A percentile compares a stretch with the other conserved stretches of the same genome.
Conservation (phyloP, 129 eudicot genomes). For the Ambrosia trifida region DNA sequence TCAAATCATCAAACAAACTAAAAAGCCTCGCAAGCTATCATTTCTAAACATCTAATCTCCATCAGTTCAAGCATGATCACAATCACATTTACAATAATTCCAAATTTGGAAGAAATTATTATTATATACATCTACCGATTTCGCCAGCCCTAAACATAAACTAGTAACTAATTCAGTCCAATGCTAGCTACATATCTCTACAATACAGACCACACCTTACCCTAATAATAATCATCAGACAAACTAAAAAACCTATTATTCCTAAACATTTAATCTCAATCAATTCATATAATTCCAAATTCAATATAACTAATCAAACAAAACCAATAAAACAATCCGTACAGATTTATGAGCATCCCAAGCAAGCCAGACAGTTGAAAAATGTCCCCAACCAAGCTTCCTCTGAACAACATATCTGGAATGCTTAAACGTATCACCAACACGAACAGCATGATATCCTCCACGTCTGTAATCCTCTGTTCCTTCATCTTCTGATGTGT, state of each 20-base stretch:
- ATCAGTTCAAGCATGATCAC: no score
- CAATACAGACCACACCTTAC: background rate
- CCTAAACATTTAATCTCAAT: no score
- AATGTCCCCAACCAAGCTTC: conserved; percentile 98
- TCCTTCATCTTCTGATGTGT: conserved; percentile 84
- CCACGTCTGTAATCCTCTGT: conserved; percentile 83
- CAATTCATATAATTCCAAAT: no score
- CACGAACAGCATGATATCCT: conserved; percentile 74
- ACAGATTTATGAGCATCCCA: conserved; percentile 82
- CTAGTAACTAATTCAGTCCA: background rate
- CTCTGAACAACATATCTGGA: conserved; percentile 76
- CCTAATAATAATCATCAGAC: no score
- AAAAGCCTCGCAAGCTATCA: no score
- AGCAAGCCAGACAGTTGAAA: conserved; percentile 91
- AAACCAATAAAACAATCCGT: background rate
- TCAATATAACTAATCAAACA: no score
- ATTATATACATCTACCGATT: background rate
- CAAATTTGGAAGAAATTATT: no score
- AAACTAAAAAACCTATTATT: no score
- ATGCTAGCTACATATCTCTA: background rate
- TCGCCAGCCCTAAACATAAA: background rate
- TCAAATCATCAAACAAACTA: background rate
- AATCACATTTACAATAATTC: no score
- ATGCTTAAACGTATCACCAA: conserved; percentile 71
- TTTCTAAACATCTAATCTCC: no score